Evolutionary conservation across 345 rosid genomes (phyloP).

Genomic region (Clarkia xantiana): DNA sequence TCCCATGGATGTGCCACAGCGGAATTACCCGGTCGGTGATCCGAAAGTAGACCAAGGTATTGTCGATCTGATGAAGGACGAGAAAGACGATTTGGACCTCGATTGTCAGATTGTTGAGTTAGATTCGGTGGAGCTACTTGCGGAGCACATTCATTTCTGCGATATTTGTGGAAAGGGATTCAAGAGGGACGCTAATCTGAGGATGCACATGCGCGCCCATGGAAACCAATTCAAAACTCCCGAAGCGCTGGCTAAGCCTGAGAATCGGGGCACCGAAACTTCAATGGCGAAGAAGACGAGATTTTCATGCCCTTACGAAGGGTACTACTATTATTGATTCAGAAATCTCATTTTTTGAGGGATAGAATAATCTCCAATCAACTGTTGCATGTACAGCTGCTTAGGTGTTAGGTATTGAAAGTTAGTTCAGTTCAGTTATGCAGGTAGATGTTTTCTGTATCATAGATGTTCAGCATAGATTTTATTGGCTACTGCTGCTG

Average conservation of each 20-base stretch:
- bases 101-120: constrained; percentile 37
- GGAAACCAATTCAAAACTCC: constrained; percentile 56
- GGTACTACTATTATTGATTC: constrained; percentile 6
- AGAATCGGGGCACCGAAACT: neutral
- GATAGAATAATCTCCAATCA: no score
- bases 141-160: constrained; percentile 57
- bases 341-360: no score
- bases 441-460: no score
- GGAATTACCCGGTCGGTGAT: neutral
- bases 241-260: constrained; percentile 42
- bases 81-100: constrained; percentile 10
- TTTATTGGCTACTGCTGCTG: no score
- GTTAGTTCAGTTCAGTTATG: no score
- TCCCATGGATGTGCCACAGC: neutral
- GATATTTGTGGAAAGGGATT: constrained; percentile 66
- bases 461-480: no score
- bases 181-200: constrained; percentile 59
- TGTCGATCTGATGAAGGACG: constrained; percentile 1
- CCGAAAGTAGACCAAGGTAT: constrained; percentile 2
- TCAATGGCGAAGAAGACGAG: constrained; percentile 11
- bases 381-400: no score
- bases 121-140: constrained; percentile 48
- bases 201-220: constrained; percentile 81
- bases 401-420: no score
- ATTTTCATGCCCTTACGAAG: constrained; percentile 57